Conservation (phyloP, 1,284 basidiomycete genomes). For the Sporisorium iseilematis-ciliati region DNA sequence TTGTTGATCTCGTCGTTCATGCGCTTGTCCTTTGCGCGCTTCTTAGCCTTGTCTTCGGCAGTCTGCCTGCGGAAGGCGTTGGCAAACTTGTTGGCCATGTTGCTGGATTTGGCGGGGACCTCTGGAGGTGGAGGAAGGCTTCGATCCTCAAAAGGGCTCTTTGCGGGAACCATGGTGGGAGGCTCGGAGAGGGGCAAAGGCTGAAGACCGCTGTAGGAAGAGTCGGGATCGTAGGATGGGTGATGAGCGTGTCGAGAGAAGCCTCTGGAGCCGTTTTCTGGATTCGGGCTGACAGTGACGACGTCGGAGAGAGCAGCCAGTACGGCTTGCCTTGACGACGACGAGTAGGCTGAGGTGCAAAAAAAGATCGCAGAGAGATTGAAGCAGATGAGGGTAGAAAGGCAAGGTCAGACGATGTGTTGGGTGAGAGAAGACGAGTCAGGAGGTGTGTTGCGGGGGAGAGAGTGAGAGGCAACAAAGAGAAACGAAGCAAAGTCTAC, state of each 20-base stretch:
- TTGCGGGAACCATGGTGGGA: conserved; percentile 52
- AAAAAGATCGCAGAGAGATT: not conserved
- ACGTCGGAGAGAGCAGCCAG: conserved; percentile 63
- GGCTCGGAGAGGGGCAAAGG: conserved; percentile 43
- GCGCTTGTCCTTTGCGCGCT: conserved; percentile 50
- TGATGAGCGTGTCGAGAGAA: conserved; percentile 29
- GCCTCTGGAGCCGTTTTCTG: conserved; percentile 13
- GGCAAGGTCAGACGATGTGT: conserved; percentile 4
- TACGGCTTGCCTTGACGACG: conserved; percentile 40
- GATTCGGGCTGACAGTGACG: conserved; percentile 46
- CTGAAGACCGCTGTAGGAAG: conserved; percentile 41
- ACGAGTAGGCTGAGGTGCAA: conserved; percentile 20
- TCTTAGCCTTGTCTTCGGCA: conserved; percentile 60
- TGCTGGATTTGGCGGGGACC: conserved; percentile 26
- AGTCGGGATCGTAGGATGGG: conserved; percentile 35
- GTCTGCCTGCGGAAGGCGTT: conserved; percentile 57
- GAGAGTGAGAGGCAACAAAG: not conserved
- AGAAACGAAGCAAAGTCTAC: not conserved
- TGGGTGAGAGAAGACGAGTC: not conserved
- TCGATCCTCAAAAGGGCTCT: conserved; percentile 50
- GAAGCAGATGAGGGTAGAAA: not conserved
- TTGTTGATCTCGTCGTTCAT: conserved; percentile 54
- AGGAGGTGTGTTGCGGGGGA: conserved; percentile 4
- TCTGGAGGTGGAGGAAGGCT: conserved; percentile 46
- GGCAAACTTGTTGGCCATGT: conserved; percentile 55